Conservation (phyloP, 2,329 filamentous ascomycete genomes). For the Thelonectria discophora region DNA sequence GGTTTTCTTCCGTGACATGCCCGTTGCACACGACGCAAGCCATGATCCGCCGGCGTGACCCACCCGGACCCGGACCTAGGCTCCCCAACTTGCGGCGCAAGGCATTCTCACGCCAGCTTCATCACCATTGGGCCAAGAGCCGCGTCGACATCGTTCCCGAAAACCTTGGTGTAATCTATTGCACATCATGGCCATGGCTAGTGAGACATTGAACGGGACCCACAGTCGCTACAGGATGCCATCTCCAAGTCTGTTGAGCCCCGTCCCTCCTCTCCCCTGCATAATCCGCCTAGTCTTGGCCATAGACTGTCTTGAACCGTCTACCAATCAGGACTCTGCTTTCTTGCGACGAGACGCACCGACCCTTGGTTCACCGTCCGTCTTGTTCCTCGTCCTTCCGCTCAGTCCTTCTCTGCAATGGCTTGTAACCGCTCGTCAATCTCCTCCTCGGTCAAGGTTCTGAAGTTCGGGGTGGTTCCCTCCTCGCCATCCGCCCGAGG, state of each 20-base stretch:
- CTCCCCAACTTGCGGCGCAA: conserved; percentile 30
- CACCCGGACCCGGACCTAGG: conserved; percentile 29
- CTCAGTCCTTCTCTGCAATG: conserved; percentile 97
- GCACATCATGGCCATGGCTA: conserved; percentile 41
- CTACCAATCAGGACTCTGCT: conserved; percentile 34
- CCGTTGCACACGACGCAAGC: conserved; percentile 33
- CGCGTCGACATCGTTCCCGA: conserved; percentile 37
- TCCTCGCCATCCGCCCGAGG: conserved; percentile 84
- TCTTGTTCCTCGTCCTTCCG: conserved; percentile 32
- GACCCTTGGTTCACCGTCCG: conserved; percentile 22
- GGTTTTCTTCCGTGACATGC: conserved; percentile 24
- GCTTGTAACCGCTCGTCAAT: conserved; percentile 98
- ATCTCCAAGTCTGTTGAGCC: conserved; percentile 15
- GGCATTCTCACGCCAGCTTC: conserved; percentile 35
- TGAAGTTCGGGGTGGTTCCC: conserved; percentile 81
- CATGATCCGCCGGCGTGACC: conserved; percentile 28
- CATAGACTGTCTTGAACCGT: conserved; percentile 29
- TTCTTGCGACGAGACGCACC: conserved; percentile 23
- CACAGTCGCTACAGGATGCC: conserved; percentile 29
- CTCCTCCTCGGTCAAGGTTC: conserved; percentile 93
- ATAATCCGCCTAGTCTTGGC: conserved; percentile 33
- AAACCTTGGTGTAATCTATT: conserved; percentile 39
- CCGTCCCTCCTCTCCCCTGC: conserved; percentile 37
- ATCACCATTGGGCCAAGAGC: conserved; percentile 40
- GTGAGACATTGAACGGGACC: conserved; percentile 36